Conservation (phyloP, 768 basidiomycete species). For the Podaxis sp. region DNA sequence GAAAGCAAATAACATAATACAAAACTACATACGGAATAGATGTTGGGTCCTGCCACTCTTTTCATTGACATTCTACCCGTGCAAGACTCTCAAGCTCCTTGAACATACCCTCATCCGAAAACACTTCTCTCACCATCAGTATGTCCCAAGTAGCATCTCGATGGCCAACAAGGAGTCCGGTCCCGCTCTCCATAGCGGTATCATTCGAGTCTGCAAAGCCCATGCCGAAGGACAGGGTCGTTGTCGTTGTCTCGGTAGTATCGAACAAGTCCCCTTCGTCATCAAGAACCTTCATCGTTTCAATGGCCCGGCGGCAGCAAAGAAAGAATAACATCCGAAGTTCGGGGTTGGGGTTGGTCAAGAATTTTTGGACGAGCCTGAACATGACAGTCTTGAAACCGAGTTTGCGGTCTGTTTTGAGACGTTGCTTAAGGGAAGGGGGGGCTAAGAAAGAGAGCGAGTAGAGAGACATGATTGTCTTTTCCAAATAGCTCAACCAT, state of each 20-base stretch:
- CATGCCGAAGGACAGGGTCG: slow-evolving; percentile 81
- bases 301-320: slow-evolving; percentile 65
- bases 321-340: slow-evolving; percentile 51
- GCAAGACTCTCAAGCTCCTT: slow-evolving; percentile 78
- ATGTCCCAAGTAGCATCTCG: slow-evolving; percentile 72
- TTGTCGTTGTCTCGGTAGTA: slow-evolving; percentile 56
- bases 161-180: slow-evolving; percentile 71
- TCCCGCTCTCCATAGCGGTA: slow-evolving; percentile 64
- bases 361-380: slow-evolving; percentile 66
- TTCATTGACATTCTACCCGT: slow-evolving; percentile 63
- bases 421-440: slow-evolving; percentile 65
- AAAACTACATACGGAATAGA: slow-evolving; percentile 16
- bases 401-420: slow-evolving; percentile 65
- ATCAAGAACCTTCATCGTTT: slow-evolving; percentile 78
- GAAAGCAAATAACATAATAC: slow-evolving; percentile 2
- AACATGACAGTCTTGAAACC: slow-evolving; percentile 72
- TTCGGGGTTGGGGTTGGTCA: slow-evolving; percentile 49
- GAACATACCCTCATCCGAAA: slow-evolving; percentile 66
- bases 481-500: slow-evolving; percentile 82
- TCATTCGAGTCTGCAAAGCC: slow-evolving; percentile 78
- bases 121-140: slow-evolving; percentile 66
- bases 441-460: slow-evolving; percentile 83
- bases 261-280: slow-evolving; percentile 76
- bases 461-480: slow-evolving; percentile 79
- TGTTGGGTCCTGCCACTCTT: background rate